A percentile compares a stretch with the other conserved stretches of the same genome.
Evolutionary conservation across 2,329 filamentous ascomycete genomes (phyloP).

Genomic region (Lecanicillium sp.): DNA sequence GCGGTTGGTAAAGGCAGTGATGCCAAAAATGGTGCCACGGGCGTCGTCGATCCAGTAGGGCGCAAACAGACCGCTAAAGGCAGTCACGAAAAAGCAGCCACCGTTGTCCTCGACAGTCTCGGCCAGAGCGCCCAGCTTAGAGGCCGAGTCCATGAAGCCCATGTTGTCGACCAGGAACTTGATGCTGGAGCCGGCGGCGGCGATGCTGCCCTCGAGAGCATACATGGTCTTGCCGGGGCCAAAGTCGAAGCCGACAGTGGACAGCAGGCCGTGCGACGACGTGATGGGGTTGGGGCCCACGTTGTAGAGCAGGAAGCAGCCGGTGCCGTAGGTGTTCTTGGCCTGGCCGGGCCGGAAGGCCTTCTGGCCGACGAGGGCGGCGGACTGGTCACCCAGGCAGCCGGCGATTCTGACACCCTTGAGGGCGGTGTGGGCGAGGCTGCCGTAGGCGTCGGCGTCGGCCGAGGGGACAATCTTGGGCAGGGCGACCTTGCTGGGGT

Average conservation of each 20-base stretch:
- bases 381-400: conserved; percentile 76
- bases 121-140: conserved; percentile 39
- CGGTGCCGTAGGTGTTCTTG: conserved; percentile 84
- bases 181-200: conserved; percentile 69
- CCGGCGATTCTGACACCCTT: conserved; percentile 67
- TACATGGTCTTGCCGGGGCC: conserved; percentile 62
- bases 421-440: conserved; percentile 53
- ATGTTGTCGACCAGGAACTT: conserved; percentile 60
- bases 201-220: conserved; percentile 71
- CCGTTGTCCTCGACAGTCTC: conserved; percentile 59
- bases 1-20: conserved; percentile 68
- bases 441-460: conserved; percentile 62
- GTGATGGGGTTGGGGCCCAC: conserved; percentile 74
- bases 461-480: conserved; percentile 75
- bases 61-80: conserved; percentile 74
- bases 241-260: conserved; percentile 74
- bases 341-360: conserved; percentile 69
- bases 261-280: conserved; percentile 68
- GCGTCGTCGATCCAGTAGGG: conserved; percentile 85
- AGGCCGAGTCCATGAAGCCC: conserved; percentile 45
- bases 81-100: conserved; percentile 71
- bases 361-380: conserved; percentile 73
- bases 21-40: conserved; percentile 71
- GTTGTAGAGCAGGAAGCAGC: conserved; percentile 80
- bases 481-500: conserved; percentile 61